Evolutionary conservation across 345 rosid species (phyloP), one percentile per base, ranked within the genome.

Genomic region (Trapa incisa): DNA sequence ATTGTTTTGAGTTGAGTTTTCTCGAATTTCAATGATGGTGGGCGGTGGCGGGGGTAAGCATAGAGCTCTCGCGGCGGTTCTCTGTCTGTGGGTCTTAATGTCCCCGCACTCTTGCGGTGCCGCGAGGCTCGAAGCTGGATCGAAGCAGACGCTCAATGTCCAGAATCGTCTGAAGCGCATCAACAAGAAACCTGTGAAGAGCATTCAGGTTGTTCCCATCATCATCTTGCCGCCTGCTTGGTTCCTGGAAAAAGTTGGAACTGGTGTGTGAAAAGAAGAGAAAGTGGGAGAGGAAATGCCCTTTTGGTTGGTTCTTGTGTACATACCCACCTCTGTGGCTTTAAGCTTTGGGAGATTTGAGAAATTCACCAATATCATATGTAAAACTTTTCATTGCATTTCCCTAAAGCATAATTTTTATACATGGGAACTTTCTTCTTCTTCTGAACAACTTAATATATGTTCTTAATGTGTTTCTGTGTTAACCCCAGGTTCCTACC

Each of bases 161-260:
- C 82, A 83, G 71, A 91, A 86, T 72, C 99, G 86, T 76, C 77
- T 94, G 87, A 85, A 87, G 48, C 90, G 96, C 65, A 70, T 94
- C 78, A 94, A 94, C 85, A 94, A 94, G 78, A 81, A 91, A 22
- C 80, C 93, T 62, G 85, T 86, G 48, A 85, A 91, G 66, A 86
- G 80, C 89, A 89, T 94, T 76, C 72, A 89, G 96, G 94, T 83
- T 43, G 42, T 53, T 45, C 8, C 64, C 53, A 57, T 56, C 65
- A 67, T 43, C 54, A 39, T 61, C 41, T 3, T 60, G 38, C 15
- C 22, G 64, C 41, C 67, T 74, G 74, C 66, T 68, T 82, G 72
- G 77, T 33, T 67, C 3, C 68, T 67, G 71, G 76, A 78, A 65
- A 22, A 77, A 77, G 73, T 41, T 74, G 64, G 17, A 45, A 67